Base-by-base conservation (phyloP, 192 early-diverging fungal genomes). In the Chytriomyces confervae region DNA sequence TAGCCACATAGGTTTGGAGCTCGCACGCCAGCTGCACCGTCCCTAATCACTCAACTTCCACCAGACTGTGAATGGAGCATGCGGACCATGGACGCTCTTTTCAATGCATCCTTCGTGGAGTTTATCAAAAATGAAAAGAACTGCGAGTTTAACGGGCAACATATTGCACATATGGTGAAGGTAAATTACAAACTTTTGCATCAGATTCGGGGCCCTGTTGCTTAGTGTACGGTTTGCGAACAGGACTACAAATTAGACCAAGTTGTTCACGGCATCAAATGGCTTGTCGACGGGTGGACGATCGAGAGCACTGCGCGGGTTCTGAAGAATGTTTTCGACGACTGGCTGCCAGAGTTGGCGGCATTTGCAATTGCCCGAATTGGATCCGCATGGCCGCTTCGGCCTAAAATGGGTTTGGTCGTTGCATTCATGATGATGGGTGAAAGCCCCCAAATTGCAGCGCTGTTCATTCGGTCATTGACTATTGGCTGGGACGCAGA, bases 321-420 rank as follows among this genome's bases (percentile, higher is more conserved):
- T 6, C 57, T 84, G 7, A 65, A 77, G 67, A 64, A n/a, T 48
- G 68, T 84, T 16, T 84, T 84, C 72, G 62, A 77, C 3, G 83
- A 84, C 57, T 84, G 83, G 83, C 62, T 84, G 18, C 83, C 83
- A 11, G 83, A 84, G 68, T 71, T 84, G 18, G 83, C 83, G 0
- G 83, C 53, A 47, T 79, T 82, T 61, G 75, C 72, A 9, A 61
- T 81, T 81, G 72, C 80, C 20, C 27, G 49, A 27, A 81, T 77
- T 72, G 71, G 66, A 20, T 16, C 11, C 36, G 70, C 9, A 36
- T 77, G 82, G 78, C 77, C 76, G 23, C 61, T 72, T 44, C 16
- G 71, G 7, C 81, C 81, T 24, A 81, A 84, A 48, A 79, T 78
- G 62, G 73, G 73, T 36, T 50, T 84, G 45, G 74, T 81, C 72